Conservation (phyloP, 228 moss, liverwort and hornwort genomes). For the Sphagnum fallax region DNA sequence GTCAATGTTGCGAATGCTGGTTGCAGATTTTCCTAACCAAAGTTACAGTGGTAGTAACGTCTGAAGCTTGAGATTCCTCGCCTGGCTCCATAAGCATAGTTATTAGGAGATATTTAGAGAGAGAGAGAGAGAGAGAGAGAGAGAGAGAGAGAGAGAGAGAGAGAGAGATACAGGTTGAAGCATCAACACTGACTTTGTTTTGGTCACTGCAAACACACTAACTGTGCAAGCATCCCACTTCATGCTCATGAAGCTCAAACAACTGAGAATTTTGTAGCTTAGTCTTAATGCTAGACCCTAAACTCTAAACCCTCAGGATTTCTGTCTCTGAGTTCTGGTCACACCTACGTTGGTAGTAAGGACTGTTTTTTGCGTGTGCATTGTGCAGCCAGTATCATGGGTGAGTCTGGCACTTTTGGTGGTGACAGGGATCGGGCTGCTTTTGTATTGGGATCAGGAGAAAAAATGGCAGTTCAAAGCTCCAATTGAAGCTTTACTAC, state of each 20-base stretch:
- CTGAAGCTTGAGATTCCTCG: background rate
- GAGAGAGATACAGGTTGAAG: too few species aligned
- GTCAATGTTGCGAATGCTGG: background rate
- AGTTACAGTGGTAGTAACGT: background rate
- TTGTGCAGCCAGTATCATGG: constrained; percentile 84
- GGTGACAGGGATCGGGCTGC: constrained; percentile 61
- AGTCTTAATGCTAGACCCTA: too few species aligned
- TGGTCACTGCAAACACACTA: too few species aligned
- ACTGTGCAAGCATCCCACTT: background rate
- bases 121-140: too few species aligned
- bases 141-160: too few species aligned
- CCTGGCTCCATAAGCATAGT: background rate
- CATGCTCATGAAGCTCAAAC: too few species aligned
- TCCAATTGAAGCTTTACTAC: constrained; percentile 12
- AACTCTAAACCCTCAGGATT: background rate
- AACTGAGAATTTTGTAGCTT: too few species aligned
- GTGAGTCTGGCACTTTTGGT: constrained; percentile 69
- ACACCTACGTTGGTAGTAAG: background rate
- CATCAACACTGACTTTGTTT: too few species aligned
- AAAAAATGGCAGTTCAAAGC: constrained; percentile 80
- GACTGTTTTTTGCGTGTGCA: constrained; percentile 2
- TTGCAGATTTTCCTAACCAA: background rate
- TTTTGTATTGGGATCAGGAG: constrained; percentile 69
- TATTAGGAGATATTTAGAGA: too few species aligned
- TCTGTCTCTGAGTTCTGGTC: background rate